A percentile compares a stretch with the other conserved stretches of the same genome.
Conservation (phyloP, 768 basidiomycete genomes). For the Leccinum uliginosum region DNA sequence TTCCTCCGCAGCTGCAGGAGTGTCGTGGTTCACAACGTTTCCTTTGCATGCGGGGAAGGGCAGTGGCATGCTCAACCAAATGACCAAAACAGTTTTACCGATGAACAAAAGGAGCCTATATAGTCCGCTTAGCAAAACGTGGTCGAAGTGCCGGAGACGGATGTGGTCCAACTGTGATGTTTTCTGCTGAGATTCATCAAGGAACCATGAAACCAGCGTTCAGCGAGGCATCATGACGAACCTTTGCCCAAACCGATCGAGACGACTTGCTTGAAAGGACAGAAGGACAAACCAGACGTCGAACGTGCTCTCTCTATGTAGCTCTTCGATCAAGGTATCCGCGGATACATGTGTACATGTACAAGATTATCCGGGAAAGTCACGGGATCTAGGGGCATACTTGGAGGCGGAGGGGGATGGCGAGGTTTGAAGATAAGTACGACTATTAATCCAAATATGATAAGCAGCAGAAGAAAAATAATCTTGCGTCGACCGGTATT, state of each 20-base stretch:
- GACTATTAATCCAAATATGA: constrained; percentile 84
- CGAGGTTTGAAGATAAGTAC: constrained; percentile 93
- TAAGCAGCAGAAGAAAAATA: constrained; percentile 85
- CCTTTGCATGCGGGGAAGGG: constrained; percentile 1
- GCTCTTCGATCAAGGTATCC: constrained; percentile 27
- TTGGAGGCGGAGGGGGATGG: constrained; percentile 38
- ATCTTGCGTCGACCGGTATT: constrained; percentile 90
- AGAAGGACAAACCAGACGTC: constrained; percentile 5
- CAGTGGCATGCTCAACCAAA: constrained; percentile 9
- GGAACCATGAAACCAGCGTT: constrained; percentile 2
- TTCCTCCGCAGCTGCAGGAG: neutral
- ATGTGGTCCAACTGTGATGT: constrained; percentile 2
- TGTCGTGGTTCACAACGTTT: neutral
- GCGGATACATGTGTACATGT: constrained; percentile 29
- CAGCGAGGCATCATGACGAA: constrained; percentile 10
- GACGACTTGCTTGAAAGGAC: constrained; percentile 3
- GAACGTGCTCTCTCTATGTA: constrained; percentile 14
- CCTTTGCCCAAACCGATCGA: constrained; percentile 10
- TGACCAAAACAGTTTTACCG: constrained; percentile 14
- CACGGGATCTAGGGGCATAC: constrained; percentile 25
- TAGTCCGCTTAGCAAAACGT: constrained; percentile 2
- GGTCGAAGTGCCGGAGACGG: constrained; percentile 7
- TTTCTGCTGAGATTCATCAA: neutral
- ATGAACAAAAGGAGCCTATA: constrained; percentile 11
- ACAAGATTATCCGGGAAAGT: constrained; percentile 25